These are phyloP conservation scores for Eremochloa ophiuroides DNA, from an alignment of 176 grass and related monocot species.

Conservation along the genomic window DNA sequence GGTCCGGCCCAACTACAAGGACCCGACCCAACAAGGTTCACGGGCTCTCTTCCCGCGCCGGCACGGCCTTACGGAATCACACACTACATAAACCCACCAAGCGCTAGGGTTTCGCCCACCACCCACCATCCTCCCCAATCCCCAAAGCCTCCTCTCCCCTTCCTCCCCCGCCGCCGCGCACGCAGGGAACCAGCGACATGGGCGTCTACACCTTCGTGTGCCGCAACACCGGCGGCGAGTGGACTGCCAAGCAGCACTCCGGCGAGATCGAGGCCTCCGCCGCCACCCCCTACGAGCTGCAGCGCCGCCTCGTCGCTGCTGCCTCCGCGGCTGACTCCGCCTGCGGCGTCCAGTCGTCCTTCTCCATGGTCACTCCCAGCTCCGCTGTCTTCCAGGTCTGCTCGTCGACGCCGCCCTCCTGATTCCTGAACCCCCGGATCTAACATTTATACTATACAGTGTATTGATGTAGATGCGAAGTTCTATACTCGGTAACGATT, in stretches of 20 bases:
- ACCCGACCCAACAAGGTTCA: neutral
- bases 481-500: neutral
- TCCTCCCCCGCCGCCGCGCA: conserved; percentile 14
- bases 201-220: conserved; percentile 98
- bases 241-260: conserved; percentile 82
- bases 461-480: neutral
- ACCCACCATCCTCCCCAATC: neutral
- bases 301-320: conserved; percentile 43
- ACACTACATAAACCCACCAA: conserved; percentile 28
- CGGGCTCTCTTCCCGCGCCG: neutral
- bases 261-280: conserved; percentile 71
- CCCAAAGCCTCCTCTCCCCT: neutral
- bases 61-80: neutral
- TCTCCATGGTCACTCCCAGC: conserved; percentile 66
- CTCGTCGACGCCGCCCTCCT: neutral
- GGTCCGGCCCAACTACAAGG: neutral
- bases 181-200: conserved; percentile 36
- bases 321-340: conserved; percentile 42
- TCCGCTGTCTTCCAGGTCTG: conserved; percentile 87
- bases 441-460: neutral
- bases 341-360: conserved; percentile 78
- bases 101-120: conserved; percentile 45
- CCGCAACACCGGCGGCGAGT: conserved; percentile 60
- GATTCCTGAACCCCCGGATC: neutral
- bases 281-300: conserved; percentile 55